Evolutionary conservation across 768 basidiomycete species (phyloP).

Genomic region (Candolleomyces aberdarensis): DNA sequence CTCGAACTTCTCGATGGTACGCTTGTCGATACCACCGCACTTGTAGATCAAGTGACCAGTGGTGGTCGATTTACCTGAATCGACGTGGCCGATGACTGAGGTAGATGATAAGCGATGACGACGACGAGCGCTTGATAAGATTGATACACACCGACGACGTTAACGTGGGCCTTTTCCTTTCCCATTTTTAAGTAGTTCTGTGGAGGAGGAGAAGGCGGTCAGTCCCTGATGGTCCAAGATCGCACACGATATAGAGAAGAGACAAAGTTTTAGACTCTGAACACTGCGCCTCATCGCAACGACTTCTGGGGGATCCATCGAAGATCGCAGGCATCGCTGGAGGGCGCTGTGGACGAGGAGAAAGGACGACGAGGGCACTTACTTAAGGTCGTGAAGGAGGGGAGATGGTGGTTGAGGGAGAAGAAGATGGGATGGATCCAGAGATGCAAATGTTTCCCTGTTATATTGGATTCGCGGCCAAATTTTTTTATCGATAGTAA

Average conservation of each 20-base stretch:
- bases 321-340: constrained; percentile 4
- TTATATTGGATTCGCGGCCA: constrained; percentile 52
- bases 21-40: constrained; percentile 99
- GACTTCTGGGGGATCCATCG: constrained; percentile 26
- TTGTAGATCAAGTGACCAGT: constrained; percentile 99
- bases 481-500: constrained; percentile 61
- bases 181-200: constrained; percentile 78
- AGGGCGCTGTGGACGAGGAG: constrained; percentile 4
- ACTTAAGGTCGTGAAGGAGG: constrained; percentile 35
- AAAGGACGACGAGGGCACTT: constrained; percentile 20
- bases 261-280: constrained; percentile 14
- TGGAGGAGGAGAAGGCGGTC: constrained; percentile 15
- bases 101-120: constrained; percentile 24
- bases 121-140: constrained; percentile 21
- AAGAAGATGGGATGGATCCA: constrained; percentile 30
- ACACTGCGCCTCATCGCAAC: constrained; percentile 21
- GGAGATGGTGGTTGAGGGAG: constrained; percentile 50
- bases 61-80: constrained; percentile 99
- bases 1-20: constrained; percentile 99
- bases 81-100: constrained; percentile 98
- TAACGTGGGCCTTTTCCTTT: constrained; percentile 96
- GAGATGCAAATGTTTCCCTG: constrained; percentile 47
- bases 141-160: constrained; percentile 83
- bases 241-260: constrained; percentile 17
- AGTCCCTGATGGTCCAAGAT: constrained; percentile 22